phyloP scores from a whole-genome alignment of 441 rosid species.

The Euphorbia schlechtendalii region DNA sequence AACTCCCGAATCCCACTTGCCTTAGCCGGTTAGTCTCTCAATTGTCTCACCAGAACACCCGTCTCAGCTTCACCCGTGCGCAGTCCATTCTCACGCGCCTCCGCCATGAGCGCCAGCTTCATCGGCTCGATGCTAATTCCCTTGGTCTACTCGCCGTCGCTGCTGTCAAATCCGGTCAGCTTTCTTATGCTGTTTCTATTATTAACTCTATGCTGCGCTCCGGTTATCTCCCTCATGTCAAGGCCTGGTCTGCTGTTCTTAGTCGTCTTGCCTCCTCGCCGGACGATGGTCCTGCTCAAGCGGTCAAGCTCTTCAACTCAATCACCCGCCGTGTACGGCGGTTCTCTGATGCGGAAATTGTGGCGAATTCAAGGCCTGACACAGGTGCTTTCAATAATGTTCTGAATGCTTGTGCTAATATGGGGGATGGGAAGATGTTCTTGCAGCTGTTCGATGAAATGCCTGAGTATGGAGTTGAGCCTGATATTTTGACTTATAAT shows the following conservation, averaged over 20 bases:
- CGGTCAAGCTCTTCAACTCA: constrained; percentile 53
- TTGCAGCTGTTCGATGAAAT: constrained; percentile 63
- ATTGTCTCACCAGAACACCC: constrained; percentile 53
- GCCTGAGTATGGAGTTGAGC: constrained; percentile 52
- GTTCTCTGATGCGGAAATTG: constrained; percentile 40
- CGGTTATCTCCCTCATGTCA: constrained; percentile 80
- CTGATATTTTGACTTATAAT: constrained; percentile 75
- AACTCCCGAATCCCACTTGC: constrained; percentile 71
- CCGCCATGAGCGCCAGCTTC: constrained; percentile 75
- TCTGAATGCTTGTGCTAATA: constrained; percentile 85
- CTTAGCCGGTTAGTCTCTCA: constrained; percentile 90
- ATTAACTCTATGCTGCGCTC: constrained; percentile 87
- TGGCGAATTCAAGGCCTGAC: constrained; percentile 63
- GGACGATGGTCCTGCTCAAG: constrained; percentile 60
- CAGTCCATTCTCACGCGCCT: constrained; percentile 89
- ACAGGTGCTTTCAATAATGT: constrained; percentile 79
- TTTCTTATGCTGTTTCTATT: constrained; percentile 61
- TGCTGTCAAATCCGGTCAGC: constrained; percentile 68
- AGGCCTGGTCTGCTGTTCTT: constrained; percentile 82
- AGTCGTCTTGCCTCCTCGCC: constrained; percentile 57
- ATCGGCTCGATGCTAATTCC: constrained; percentile 85
- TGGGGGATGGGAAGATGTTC: constrained; percentile 57
- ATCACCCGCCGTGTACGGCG: constrained; percentile 46
- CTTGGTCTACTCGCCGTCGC: constrained; percentile 86
- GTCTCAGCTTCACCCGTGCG: constrained; percentile 58